Evolutionary conservation across 2,329 filamentous ascomycete species (phyloP).

Genomic region (Boeremia lycopersici): DNA sequence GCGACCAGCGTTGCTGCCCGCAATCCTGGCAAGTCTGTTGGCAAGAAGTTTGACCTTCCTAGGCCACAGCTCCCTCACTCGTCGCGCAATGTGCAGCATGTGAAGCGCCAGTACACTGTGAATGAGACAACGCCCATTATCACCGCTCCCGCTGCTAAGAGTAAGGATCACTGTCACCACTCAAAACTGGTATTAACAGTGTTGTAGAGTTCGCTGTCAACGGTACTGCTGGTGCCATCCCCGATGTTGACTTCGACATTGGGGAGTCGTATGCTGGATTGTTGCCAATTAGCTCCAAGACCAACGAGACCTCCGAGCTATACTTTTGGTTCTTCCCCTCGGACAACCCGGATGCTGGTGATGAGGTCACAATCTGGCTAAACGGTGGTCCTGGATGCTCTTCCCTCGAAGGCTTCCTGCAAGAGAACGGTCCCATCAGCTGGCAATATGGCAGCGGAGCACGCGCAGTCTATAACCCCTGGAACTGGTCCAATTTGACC

Average conservation of each 20-base stretch:
- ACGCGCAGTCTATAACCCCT: constrained; percentile 51
- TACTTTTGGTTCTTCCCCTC: constrained; percentile 65
- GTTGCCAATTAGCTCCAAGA: constrained; percentile 58
- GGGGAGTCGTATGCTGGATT: constrained; percentile 54
- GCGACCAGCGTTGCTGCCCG: constrained; percentile 35
- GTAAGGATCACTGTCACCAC: constrained; percentile 3
- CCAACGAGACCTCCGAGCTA: constrained; percentile 54
- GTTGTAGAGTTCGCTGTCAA: constrained; percentile 45
- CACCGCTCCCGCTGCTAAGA: constrained; percentile 19
- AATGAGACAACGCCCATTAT: constrained; percentile 42
- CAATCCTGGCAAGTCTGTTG: constrained; percentile 34
- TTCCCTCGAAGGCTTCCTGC: constrained; percentile 55
- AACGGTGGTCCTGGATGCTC: constrained; percentile 54
- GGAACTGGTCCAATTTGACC: constrained; percentile 36
- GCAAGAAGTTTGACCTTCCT: constrained; percentile 38
- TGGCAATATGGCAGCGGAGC: constrained; percentile 53
- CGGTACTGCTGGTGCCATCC: constrained; percentile 47
- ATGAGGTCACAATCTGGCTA: constrained; percentile 60
- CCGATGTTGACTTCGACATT: constrained; percentile 57
- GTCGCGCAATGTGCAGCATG: constrained; percentile 22
- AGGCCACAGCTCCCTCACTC: constrained; percentile 33
- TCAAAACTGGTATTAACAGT: constrained; percentile 3
- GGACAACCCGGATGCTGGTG: constrained; percentile 52
- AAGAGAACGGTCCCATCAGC: constrained; percentile 55
- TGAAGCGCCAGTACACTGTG: constrained; percentile 28